These are phyloP conservation scores for Leishmania arabica DNA, from an alignment of 208 protist species.

Conservation along the genomic window DNA sequence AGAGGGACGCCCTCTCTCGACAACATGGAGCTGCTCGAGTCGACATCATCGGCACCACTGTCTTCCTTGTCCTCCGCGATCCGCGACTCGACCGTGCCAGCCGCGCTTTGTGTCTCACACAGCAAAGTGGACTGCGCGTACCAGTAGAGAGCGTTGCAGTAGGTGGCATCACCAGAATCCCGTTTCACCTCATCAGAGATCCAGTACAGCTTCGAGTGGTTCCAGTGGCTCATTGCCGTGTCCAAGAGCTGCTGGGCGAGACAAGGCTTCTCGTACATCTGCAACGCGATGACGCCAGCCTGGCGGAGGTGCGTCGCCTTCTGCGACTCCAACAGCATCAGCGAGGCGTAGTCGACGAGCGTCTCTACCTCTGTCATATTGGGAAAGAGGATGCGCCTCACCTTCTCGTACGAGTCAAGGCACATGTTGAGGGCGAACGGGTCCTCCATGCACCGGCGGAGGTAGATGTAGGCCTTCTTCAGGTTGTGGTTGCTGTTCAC, in stretches of 20 bases:
- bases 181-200: slow-evolving; percentile 21
- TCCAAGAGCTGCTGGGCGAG: slow-evolving; percentile 9
- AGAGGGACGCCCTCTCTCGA: not conserved
- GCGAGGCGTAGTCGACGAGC: slow-evolving; percentile 39
- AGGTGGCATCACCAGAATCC: not conserved
- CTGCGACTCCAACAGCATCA: slow-evolving; percentile 19
- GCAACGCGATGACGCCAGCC: slow-evolving; percentile 23
- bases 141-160: slow-evolving; percentile 39
- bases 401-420: slow-evolving; percentile 21
- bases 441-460: slow-evolving; percentile 40
- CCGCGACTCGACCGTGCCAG: not conserved
- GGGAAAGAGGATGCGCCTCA: slow-evolving; percentile 34
- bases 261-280: slow-evolving; percentile 15
- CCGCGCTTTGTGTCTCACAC: slow-evolving; percentile 9
- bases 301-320: slow-evolving; percentile 36
- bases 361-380: slow-evolving; percentile 42
- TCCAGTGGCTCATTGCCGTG: slow-evolving; percentile 28
- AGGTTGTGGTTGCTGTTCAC: slow-evolving; percentile 30
- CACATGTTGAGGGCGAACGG: slow-evolving; percentile 36
- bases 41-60: not conserved
- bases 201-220: slow-evolving; percentile 29
- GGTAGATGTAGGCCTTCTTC: slow-evolving; percentile 28
- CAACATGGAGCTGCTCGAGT: not conserved
- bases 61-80: not conserved
- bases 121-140: slow-evolving; percentile 12